Evolutionary conservation across 2,329 filamentous ascomycete genomes (phyloP).

Genomic region (Fusarium transvaalense): DNA sequence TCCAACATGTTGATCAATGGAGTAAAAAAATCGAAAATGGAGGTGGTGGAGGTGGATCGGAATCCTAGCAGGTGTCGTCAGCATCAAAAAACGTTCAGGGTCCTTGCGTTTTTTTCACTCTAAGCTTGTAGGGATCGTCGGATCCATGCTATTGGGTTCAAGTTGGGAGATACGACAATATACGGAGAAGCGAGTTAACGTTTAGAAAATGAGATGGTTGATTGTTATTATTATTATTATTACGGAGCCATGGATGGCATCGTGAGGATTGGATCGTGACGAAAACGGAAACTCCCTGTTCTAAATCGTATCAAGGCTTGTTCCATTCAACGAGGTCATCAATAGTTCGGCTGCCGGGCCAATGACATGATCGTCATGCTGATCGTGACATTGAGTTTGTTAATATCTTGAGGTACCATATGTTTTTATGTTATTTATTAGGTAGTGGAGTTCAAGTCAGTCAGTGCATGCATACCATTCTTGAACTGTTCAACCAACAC

Average conservation of each 20-base stretch:
- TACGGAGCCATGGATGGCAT: conserved; percentile 26
- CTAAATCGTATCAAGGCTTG: conserved; percentile 17
- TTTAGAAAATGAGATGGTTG: conserved; percentile 3
- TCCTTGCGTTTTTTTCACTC: conserved; percentile 21
- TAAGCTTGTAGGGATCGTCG: background rate
- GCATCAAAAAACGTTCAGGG: conserved; percentile 37
- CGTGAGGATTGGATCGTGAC: conserved; percentile 13
- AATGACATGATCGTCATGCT: conserved; percentile 40
- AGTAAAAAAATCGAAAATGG: conserved; percentile 21
- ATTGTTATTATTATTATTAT: background rate
- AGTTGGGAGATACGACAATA: no score
- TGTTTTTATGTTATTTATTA: no score
- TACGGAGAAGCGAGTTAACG: conserved; percentile 1
- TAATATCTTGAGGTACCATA: background rate
- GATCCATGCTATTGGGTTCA: conserved; percentile 15
- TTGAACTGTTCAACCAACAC: conserved; percentile 31
- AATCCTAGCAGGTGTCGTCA: conserved; percentile 44
- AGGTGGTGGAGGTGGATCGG: conserved; percentile 31
- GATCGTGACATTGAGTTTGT: conserved; percentile 30
- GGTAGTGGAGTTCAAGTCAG: no score
- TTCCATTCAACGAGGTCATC: conserved; percentile 21
- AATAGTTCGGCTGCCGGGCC: conserved; percentile 33
- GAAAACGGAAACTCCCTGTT: conserved; percentile 21
- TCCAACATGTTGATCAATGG: conserved; percentile 22
- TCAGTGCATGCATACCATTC: conserved; percentile 8